Evolutionary conservation across 2,329 filamentous ascomycete genomes (phyloP), one percentile per base, ranked within the genome.

Genomic region (Geosmithia flava): DNA sequence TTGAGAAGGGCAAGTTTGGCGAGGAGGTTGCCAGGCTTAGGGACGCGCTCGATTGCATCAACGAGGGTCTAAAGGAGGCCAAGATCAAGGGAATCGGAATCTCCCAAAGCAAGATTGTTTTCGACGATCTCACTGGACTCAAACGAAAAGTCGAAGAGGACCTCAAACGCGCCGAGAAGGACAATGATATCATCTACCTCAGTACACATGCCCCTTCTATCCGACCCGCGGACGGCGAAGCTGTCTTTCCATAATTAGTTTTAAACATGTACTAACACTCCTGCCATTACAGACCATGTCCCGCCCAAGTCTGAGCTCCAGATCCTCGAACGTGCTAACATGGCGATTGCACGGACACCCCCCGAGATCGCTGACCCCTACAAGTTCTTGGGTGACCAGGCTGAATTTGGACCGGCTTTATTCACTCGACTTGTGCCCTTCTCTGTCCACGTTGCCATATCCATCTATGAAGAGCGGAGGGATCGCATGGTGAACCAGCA

Each of bases 101-200:
- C 13, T 89, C 90, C 62, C 75, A 97, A 50, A 93, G 83, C 64
- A 89, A 88, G 57, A 72, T 78, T 0, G 88, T 98, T 0, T 69
- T 87, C 3, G 83, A 83, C 2, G 93, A 97, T 62, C 68, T 98
- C 27, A 85, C 87, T 48, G 85, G 81, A 0, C 66, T 98, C 50
- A 95, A 94, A 68, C 83, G 74, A 51, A 82, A 84, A 51, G 85
- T 95, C 0, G 77, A 84, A 33, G 90, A 95, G 56, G 89, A 96
- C 54, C 59, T 98, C 54, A 95, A 94, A 66, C 75, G 91, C 44
- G 90, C 91, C 0, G 91, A 97, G 62, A 94, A 87, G 63, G 93
- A 98, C 60, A 98, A 98, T 55, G 91, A 98, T 62, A 74, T 95
- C 56, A 96, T 98, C 16, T 98, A 96, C 61, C 70, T 97, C 2